Evolutionary conservation across 306 rosid genomes (phyloP), one percentile per base, ranked within the genome.

Genomic region (Cicer arietinum): DNA sequence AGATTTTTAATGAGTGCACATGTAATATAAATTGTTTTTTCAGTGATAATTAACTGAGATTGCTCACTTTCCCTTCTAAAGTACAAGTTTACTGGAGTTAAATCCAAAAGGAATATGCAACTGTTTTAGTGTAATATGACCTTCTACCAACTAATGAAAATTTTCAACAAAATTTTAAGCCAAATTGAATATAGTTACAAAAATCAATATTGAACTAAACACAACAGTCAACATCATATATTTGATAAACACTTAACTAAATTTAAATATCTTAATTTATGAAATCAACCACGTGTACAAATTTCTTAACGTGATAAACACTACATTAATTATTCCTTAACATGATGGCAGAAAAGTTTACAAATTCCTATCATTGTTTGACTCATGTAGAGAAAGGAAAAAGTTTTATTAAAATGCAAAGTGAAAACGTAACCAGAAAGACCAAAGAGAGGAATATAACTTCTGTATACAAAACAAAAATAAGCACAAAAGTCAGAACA

Each of bases 381-480:
- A 37, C 53, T 50, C 42, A 11, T 51, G 16, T 7, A 18, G 30
- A 53, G 40, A 42, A 30, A 20, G 43, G 18, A 44, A 44, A 58
- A 73, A 50, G 14, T 5, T 30, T 77, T 73, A 56, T 77, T 47
- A 30, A 39, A n/a, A 78, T 50, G 74, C 20, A 68, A 68, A 46
- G 66, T 41, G 8, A 68, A 50, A 73, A 72, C 37, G 67, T 13
- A 68, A 74, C 17, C 12, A 74, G 2, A 58, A 48, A 59, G 39
- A 61, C 8, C 18, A 42, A 47, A 11, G 16, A 59, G 67, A 47
- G 13, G 80, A 80, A 80, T 80, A 75, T 68, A 75, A 61, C 73
- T 16, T 50, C n/a, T 48, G 61, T 37, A 73, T 67, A 67, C 50
- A 69, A 73, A 18, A 43, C 43, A 77, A 35, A 45, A 70, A 63